Evolutionary conservation across 2,329 filamentous ascomycete genomes (phyloP).

Genomic region (Didymella keratinophila): DNA sequence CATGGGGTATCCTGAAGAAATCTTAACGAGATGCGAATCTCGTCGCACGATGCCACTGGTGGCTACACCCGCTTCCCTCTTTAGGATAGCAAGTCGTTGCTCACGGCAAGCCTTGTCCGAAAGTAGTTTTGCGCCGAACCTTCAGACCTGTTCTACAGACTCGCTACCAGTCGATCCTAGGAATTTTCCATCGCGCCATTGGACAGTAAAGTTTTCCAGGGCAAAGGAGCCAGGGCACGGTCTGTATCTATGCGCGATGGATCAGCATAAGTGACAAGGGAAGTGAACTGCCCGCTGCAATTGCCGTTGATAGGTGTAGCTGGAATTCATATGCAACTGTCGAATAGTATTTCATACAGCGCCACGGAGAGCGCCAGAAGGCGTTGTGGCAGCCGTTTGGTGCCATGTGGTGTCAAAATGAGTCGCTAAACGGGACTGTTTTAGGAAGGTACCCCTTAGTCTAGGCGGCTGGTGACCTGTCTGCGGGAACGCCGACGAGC

Average conservation of each 20-base stretch:
- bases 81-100: slow-evolving; percentile 1
- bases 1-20: slow-evolving; percentile 8
- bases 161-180: neutral
- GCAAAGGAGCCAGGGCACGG: neutral
- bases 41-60: neutral
- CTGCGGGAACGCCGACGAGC: slow-evolving; percentile 5
- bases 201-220: slow-evolving; percentile 1
- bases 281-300: neutral
- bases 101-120: neutral
- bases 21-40: neutral
- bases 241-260: slow-evolving; percentile 4
- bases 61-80: slow-evolving; percentile 1
- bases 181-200: neutral
- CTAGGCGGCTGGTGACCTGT: neutral
- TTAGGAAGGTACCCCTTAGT: slow-evolving; percentile 20
- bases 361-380: neutral
- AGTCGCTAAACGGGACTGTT: slow-evolving; percentile 10
- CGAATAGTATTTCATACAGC: neutral
- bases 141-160: neutral
- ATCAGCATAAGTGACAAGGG: slow-evolving; percentile 7
- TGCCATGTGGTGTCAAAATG: slow-evolving; percentile 10
- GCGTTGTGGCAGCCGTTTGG: slow-evolving; percentile 11
- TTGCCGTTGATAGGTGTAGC: neutral
- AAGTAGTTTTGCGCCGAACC: neutral
- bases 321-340: neutral